A percentile compares a stretch with the other conserved stretches of the same genome.
Conservation (phyloP, 2,329 filamentous ascomycete species). For the Calonectria honghensis region DNA sequence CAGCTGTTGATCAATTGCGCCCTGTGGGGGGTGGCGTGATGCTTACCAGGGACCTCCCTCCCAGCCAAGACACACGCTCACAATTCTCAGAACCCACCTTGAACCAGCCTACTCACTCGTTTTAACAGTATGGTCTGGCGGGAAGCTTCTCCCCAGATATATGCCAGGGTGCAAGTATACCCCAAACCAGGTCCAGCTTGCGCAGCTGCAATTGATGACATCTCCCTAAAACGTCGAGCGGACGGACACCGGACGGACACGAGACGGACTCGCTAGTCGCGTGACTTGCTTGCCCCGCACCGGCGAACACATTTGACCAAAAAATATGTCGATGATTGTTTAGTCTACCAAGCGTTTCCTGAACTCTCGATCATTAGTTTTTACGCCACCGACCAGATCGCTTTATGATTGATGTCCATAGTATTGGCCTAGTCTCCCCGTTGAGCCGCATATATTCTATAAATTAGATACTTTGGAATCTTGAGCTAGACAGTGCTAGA, state of each 20-base stretch:
- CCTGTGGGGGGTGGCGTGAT: constrained; percentile 7
- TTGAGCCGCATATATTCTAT: constrained; percentile 15
- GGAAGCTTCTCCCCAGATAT: no score
- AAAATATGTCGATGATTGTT: neutral
- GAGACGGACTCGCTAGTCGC: neutral
- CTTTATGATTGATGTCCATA: neutral
- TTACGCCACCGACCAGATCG: neutral
- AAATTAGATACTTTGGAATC: neutral
- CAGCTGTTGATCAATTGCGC: no score
- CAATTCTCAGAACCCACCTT: neutral
- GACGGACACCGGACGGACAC: neutral
- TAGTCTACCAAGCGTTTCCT: constrained; percentile 4
- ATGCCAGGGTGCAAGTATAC: neutral
- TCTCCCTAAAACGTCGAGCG: neutral
- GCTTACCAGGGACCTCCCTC: neutral
- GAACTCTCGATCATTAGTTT: constrained; percentile 7
- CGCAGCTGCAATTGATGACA: neutral
- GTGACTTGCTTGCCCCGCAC: constrained; percentile 16
- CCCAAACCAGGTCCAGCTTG: neutral
- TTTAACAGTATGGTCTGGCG: neutral
- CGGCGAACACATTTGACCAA: neutral
- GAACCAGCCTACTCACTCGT: neutral
- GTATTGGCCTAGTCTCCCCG: neutral
- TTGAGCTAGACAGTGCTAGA: neutral
- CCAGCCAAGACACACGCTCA: no score